phyloP scores from a whole-genome alignment of 2,329 filamentous ascomycete species.

The Aspergillus sp. region DNA sequence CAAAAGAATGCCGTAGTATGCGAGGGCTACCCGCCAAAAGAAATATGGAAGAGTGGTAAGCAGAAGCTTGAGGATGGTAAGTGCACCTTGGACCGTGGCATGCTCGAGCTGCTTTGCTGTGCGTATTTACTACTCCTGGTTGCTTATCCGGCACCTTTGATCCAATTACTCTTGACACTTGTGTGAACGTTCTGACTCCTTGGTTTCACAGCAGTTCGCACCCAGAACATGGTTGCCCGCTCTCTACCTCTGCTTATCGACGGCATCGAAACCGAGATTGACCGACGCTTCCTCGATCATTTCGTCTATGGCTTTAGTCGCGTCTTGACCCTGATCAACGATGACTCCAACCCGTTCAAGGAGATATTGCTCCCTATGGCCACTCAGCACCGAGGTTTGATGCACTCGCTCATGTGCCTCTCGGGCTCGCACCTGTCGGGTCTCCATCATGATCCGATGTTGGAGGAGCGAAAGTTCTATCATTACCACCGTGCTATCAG shows the following conservation, averaged over 20 bases:
- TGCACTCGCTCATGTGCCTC: conserved; percentile 86
- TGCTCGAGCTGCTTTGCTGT: not conserved
- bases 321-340: conserved; percentile 78
- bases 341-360: conserved; percentile 81
- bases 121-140: conserved; percentile 1
- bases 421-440: conserved; percentile 73
- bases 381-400: conserved; percentile 74
- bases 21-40: conserved; percentile 84
- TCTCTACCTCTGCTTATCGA: conserved; percentile 66
- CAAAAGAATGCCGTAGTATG: conserved; percentile 92
- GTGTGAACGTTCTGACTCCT: conserved; percentile 11
- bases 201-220: conserved; percentile 29
- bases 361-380: conserved; percentile 82
- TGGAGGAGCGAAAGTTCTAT: conserved; percentile 57
- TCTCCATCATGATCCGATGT: conserved; percentile 51
- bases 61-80: conserved; percentile 69
- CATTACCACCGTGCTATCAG: conserved; percentile 52
- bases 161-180: not conserved
- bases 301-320: conserved; percentile 78
- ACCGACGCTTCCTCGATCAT: conserved; percentile 78
- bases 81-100: not conserved
- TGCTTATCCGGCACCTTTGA: not conserved
- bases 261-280: conserved; percentile 77
- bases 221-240: conserved; percentile 37
- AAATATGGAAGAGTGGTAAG: conserved; percentile 83